phyloP scores from a whole-genome alignment of 345 rosid species.

The Lepidium sativum region DNA sequence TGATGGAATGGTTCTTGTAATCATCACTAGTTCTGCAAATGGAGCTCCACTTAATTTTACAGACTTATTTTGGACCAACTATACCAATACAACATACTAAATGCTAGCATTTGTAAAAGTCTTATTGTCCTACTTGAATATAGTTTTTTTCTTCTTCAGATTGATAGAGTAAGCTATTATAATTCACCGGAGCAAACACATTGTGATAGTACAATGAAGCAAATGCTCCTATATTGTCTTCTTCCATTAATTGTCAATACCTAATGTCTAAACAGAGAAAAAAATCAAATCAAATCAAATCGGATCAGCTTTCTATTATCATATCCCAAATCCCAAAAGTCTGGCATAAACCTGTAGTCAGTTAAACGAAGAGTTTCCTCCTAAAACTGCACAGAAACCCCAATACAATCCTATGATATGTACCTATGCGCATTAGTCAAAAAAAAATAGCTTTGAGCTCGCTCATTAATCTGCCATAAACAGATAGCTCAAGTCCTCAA shows the following conservation, averaged over 20 bases:
- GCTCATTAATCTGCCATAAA: slow-evolving; percentile 53
- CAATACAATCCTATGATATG: slow-evolving; percentile 19
- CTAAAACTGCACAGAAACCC: slow-evolving; percentile 19
- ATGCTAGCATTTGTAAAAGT: too few relatives aligned
- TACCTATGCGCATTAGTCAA: slow-evolving; percentile 16
- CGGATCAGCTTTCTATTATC: slow-evolving; percentile 15
- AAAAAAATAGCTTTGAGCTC: slow-evolving; percentile 7
- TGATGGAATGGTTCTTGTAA: too few relatives aligned
- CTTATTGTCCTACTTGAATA: too few relatives aligned
- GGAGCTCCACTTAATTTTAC: too few relatives aligned
- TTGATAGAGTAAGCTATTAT: background rate
- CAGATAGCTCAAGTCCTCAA: slow-evolving; percentile 78
- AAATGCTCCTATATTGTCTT: slow-evolving; percentile 3
- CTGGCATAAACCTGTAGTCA: slow-evolving; percentile 16
- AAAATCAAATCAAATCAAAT: slow-evolving; percentile 13
- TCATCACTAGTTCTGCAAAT: too few relatives aligned
- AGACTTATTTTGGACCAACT: too few relatives aligned
- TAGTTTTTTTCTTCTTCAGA: too few relatives aligned
- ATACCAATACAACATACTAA: too few relatives aligned
- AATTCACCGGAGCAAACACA: background rate
- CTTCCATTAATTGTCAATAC: background rate
- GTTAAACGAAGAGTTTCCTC: slow-evolving; percentile 12
- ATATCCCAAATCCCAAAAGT: slow-evolving; percentile 7
- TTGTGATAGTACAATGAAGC: slow-evolving; percentile 11
- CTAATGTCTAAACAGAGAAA: slow-evolving; percentile 6